Evolutionary conservation across 768 basidiomycete genomes (phyloP), one percentile per base, ranked within the genome.

Genomic region (Kwoniella pini): DNA sequence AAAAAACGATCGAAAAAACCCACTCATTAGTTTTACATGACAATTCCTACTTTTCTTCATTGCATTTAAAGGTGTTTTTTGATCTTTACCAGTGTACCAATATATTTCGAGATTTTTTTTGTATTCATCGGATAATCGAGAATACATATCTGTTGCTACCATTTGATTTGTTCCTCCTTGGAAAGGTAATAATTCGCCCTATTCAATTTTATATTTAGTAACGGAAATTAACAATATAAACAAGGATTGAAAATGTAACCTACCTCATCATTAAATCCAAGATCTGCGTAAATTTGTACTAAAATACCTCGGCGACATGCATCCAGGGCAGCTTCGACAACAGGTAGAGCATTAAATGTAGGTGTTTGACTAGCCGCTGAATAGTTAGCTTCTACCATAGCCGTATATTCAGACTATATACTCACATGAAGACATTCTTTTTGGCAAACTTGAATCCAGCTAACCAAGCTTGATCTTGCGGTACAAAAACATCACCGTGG

Each of bases 161-260:
- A 85, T 81, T 60, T 86, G 84, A 70, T 88, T 88, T 38, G 83
- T 87, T 1, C 87, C 87, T 10, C 87, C 87, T 72, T 86, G 86
- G 60, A 81, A 82, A 0, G 85, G 85, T 12, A 86, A 76, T 39
- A 81, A 80, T 71, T 86, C 85, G 44, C 84, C 84, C 79, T 69
- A 42, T n/a, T n/a, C n/a, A n/a, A n/a, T n/a, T n/a, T n/a, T n/a
- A n/a, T n/a, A n/a, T n/a, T n/a, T n/a, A n/a, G n/a, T n/a, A n/a
- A n/a, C n/a, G n/a, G n/a, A n/a, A n/a, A n/a, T n/a, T n/a, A n/a
- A n/a, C n/a, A n/a, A n/a, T n/a, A n/a, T n/a, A 38, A 9, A 60
- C 36, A 43, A 15, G 31, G 15, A 6, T n/a, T 9, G 26, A 30
- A 4, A 28, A 24, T 6, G 6, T 2, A 24, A 42, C 67, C 49